Evolutionary conservation across 208 protist species (phyloP), one percentile per base, ranked within the genome.

Genomic region (Herpetomonas tarakana): DNA sequence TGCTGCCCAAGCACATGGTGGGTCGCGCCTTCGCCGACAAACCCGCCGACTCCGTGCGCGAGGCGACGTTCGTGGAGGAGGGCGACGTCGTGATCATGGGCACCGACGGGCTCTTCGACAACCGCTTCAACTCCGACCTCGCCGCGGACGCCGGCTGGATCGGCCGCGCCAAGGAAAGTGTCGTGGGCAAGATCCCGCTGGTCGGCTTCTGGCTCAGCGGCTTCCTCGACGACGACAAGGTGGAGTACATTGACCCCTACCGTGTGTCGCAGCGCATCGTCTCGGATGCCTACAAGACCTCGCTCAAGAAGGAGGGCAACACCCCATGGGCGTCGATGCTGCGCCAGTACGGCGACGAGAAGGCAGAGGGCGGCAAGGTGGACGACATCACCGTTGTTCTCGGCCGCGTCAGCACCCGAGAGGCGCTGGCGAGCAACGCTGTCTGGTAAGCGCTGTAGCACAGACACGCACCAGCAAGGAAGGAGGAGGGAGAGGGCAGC

Each of bases 41-140:
- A 3, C 81, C 88, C 18, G 58, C 59, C 14, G 88, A 92, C 68
- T 83, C 68, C 61, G 79, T 84, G 27, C 87, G 89, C 18, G 87
- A 94, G 69, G 72, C 65, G 28, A 67, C 87, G 44, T 60, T 68
- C 27, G 86, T 97, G 65, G 63, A 87, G 66, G 88, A 92, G 66
- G 91, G 90, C 52, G 93, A 97, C 61, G 89, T 97, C n/a, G 71
- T 97, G 7, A 74, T 97, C 25, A 59, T 96, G 52, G 93, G 81
- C 59, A 96, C 91, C 18, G 93, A 97, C 65, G 93, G 93, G n/a
- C 83, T 97, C 45, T 97, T 96, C 61, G 93, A 97, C 70, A 97
- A 97, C 74, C 76, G 80, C 58, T 96, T 93, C 73, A 94, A 94
- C 78, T 67, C 68, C 14, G 67, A 94, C 19, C 69, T 97, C 35